These are phyloP conservation scores for Mariannaea sp. DNA, from an alignment of 2,329 filamentous ascomycete genomes.

Conservation along the genomic window DNA sequence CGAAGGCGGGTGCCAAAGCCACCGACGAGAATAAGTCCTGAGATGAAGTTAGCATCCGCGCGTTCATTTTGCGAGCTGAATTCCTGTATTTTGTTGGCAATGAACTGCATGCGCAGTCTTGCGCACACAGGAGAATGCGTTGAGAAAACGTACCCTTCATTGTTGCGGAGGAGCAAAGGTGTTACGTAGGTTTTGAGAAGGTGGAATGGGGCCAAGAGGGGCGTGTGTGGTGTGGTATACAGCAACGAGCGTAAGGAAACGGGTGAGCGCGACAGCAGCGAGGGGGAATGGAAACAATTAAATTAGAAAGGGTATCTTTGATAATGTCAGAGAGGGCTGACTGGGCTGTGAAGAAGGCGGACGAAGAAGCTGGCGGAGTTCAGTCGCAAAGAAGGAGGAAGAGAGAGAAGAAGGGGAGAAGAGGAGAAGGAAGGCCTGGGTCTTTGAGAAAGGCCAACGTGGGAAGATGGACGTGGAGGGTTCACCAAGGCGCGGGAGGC, in stretches of 20 bases:
- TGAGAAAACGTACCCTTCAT: constrained; percentile 44
- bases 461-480: constrained; percentile 34
- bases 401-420: neutral
- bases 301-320: constrained; percentile 35
- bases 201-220: constrained; percentile 7
- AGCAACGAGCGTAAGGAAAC: constrained; percentile 30
- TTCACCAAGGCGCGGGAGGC: constrained; percentile 18
- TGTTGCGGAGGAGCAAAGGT: constrained; percentile 34
- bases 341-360: constrained; percentile 1
- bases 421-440: constrained; percentile 26
- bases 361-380: neutral
- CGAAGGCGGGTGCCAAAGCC: constrained; percentile 98
- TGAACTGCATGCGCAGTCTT: neutral
- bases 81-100: neutral
- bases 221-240: constrained; percentile 17
- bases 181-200: constrained; percentile 28
- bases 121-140: neutral
- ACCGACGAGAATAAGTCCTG: constrained; percentile 98
- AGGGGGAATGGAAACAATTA: constrained; percentile 34
- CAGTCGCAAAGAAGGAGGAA: too few relatives aligned
- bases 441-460: constrained; percentile 37
- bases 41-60: constrained; percentile 25
- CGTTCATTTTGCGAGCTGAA: too few relatives aligned
- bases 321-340: constrained; percentile 22
- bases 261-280: constrained; percentile 30